Evolutionary conservation across 176 grass and related monocot genomes (phyloP).

Genomic region (Triticum turgidum): DNA sequence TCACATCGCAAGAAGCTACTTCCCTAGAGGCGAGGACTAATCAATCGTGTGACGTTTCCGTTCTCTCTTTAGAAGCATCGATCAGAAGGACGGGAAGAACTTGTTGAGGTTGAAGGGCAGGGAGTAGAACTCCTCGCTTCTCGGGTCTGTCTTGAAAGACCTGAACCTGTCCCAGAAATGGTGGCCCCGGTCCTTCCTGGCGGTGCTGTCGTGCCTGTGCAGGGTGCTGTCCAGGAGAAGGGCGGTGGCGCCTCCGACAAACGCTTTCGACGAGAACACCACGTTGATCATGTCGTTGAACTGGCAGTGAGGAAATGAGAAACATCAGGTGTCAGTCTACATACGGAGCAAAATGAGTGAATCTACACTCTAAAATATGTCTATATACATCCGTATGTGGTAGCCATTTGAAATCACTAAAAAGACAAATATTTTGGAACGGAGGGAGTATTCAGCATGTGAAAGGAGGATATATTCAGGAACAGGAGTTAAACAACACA

Average conservation of each 20-base stretch:
- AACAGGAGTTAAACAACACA: background rate
- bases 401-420: too few relatives aligned
- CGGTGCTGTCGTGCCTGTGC: slow-evolving; percentile 38
- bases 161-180: slow-evolving; percentile 96
- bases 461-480: too few relatives aligned
- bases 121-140: slow-evolving; percentile 94
- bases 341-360: too few relatives aligned
- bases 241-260: slow-evolving; percentile 66
- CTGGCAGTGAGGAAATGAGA: slow-evolving; percentile 37
- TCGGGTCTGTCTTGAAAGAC: slow-evolving; percentile 67
- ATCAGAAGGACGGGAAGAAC: slow-evolving; percentile 88
- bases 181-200: slow-evolving; percentile 60
- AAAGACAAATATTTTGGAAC: too few relatives aligned
- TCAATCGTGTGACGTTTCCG: background rate
- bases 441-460: background rate
- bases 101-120: slow-evolving; percentile 88
- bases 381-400: too few relatives aligned
- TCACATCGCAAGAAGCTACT: slow-evolving; percentile 16
- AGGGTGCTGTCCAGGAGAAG: slow-evolving; percentile 84
- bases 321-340: background rate
- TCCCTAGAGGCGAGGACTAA: slow-evolving; percentile 1
- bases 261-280: slow-evolving; percentile 84
- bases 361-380: too few relatives aligned
- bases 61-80: background rate
- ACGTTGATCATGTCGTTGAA: slow-evolving; percentile 98